Evolutionary conservation across 2,329 filamentous ascomycete species (phyloP), one percentile per base, ranked within the genome.

Genomic region (Diaporthe capsici): DNA sequence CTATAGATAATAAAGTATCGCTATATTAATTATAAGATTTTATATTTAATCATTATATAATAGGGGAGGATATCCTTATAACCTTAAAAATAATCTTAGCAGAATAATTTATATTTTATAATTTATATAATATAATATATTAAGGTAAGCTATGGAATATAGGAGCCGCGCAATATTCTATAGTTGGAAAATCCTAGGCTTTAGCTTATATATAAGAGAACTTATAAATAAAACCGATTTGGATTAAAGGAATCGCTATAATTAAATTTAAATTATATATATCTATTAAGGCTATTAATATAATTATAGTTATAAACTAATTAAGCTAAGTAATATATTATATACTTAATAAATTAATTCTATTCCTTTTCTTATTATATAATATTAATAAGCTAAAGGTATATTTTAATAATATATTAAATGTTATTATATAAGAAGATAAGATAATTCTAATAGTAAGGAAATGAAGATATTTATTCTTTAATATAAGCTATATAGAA

Each of bases 261-360:
- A 34, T 34, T 5, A 5, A 5, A 7, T 34, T 7, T 1, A 5
- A 1, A 34, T 7, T 1, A 7, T 7, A 5, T 1, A 34, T 34
- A 34, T 34, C 3, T 5, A 34, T 34, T 34, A 34, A 34, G 4
- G 6, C 15, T 4, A 42, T 42, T 34, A 34, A 34, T 34, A 34
- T 34, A 5, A 34, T 34, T 34, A 34, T 34, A 34, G 2, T 34
- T 34, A 34, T 5, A 34, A 34, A 34, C 3, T 3, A 28, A 3
- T 3, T 28, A 28, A 3, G 28, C 28, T 3, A 34, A 1, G 6
- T 34, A 1, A 42, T 34, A 34, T 34, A 34, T 17, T 34, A 34
- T 34, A 34, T 34, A 4, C 1, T 34, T 1, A 34, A 34, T 34
- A 34, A 1, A 42, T 42, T 4, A 42, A 42, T 4, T 4, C 6